Evolutionary conservation across 495 filamentous ascomycete genomes (phyloP).

Genomic region (Pyrenopolyporus hunteri): DNA sequence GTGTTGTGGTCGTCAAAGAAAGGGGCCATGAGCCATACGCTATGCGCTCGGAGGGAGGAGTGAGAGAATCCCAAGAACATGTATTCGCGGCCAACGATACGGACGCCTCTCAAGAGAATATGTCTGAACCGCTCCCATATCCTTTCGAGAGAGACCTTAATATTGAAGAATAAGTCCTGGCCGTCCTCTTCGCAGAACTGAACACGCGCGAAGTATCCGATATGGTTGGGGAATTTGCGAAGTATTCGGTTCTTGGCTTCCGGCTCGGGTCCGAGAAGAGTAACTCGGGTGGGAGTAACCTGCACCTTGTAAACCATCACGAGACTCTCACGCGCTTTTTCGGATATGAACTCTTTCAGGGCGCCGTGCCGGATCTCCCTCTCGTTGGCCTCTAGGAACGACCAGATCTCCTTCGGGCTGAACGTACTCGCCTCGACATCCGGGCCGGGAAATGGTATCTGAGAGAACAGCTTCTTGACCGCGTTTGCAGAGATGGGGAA

Average conservation of each 20-base stretch:
- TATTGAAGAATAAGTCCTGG: conserved; percentile 63
- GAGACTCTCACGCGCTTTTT: conserved; percentile 34
- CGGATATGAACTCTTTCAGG: conserved; percentile 29
- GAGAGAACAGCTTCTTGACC: conserved; percentile 53
- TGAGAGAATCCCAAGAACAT: conserved; percentile 82
- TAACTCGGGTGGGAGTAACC: conserved; percentile 73
- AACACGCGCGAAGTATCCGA: conserved; percentile 72
- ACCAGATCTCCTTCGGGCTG: conserved; percentile 49
- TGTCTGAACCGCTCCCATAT: conserved; percentile 67
- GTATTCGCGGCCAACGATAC: conserved; percentile 68
- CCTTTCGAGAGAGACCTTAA: conserved; percentile 55
- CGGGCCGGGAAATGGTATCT: conserved; percentile 58
- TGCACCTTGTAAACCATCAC: conserved; percentile 62
- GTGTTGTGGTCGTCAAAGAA: conserved; percentile 57
- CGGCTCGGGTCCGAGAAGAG: conserved; percentile 70
- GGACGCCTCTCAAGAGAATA: conserved; percentile 61
- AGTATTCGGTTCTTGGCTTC: conserved; percentile 78
- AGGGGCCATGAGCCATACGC: conserved; percentile 76
- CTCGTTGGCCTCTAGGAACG: conserved; percentile 50
- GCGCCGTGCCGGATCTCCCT: conserved; percentile 40
- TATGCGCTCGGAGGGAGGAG: conserved; percentile 68
- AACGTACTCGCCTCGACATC: conserved; percentile 54
- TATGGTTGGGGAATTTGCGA: conserved; percentile 67
- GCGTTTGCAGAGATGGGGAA: conserved; percentile 50
- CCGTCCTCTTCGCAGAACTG: conserved; percentile 77